Base-by-base conservation (phyloP, 192 early-diverging fungal genomes). In the Rhizophagus clarus region DNA sequence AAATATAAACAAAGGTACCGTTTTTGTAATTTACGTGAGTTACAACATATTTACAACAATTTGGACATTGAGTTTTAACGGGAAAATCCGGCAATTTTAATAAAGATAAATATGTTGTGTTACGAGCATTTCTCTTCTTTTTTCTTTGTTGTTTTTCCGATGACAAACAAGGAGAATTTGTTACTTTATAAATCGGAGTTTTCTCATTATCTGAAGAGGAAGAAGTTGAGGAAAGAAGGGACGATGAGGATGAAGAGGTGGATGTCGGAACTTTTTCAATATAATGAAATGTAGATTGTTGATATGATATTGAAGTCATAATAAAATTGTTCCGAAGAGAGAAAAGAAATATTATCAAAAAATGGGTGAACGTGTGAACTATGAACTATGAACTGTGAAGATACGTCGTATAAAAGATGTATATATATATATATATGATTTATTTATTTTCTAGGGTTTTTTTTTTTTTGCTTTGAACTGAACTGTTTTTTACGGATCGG, bases 61-160 rank as follows among this genome's bases (percentile, higher is more conserved):
- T n/a, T 24, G 56, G 24, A 61, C 74, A 76, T 45, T 63, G 74
- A 28, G 61, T 42, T 76, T 63, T 76, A 24, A 76, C 74, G 1
- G 74, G 74, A 37, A 76, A 76, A 42, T 62, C 56, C 7, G 74
- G 74, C 6, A 37, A 76, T 63, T 61, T 76, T 11, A 76, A 22
- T 34, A 26, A 63, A 49, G 71, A 45, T 28, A 73, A 49, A 67
- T 28, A 67, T 22, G n/a, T n/a, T 42, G 29, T n/a, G 42, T n/a
- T 70, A 22, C 68, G 22, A 42, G 22, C 6, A 10, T 70, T 70
- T 24, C 9, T 70, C 37, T 37, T 56, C 1, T 20, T 56, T 56
- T 22, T 56, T 56, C 20, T 17, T 56, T 20, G 51, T 22, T 22
- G 51, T 56, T 56, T 56, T 20, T 56, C 51, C 4, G 49, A 56